Evolutionary conservation across 1,139 yeast species (phyloP).

Genomic region (Saccharomyces hybrid): DNA sequence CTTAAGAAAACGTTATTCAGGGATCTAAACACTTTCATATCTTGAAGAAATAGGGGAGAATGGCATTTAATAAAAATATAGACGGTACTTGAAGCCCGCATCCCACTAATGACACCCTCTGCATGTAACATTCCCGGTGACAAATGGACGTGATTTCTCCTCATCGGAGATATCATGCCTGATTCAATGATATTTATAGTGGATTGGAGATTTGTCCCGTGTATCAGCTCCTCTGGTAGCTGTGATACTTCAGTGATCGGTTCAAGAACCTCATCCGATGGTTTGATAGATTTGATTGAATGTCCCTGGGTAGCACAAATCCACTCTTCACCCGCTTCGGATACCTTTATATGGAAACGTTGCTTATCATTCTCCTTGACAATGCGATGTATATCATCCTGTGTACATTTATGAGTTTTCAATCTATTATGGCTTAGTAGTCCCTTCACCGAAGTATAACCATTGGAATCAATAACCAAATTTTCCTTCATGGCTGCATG

Average conservation of each 20-base stretch:
- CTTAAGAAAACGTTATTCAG: constrained; percentile 70
- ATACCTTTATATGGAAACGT: constrained; percentile 45
- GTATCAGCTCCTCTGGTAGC: constrained; percentile 48
- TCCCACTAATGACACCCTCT: constrained; percentile 53
- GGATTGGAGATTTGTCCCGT: constrained; percentile 65
- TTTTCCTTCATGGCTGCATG: constrained; percentile 78
- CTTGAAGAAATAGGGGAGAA: constrained; percentile 35
- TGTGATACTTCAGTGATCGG: constrained; percentile 26
- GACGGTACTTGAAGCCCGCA: constrained; percentile 53
- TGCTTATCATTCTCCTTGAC: constrained; percentile 64
- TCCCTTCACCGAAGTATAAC: constrained; percentile 51
- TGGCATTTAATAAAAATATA: constrained; percentile 53
- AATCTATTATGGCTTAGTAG: constrained; percentile 53
- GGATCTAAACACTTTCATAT: constrained; percentile 49
- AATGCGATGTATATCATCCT: constrained; percentile 51
- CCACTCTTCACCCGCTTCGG: constrained; percentile 30
- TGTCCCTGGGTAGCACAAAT: constrained; percentile 95
- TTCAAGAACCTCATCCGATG: constrained; percentile 39
- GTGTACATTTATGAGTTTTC: constrained; percentile 46
- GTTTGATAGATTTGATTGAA: constrained; percentile 44
- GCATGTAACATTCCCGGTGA: constrained; percentile 40
- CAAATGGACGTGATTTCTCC: constrained; percentile 78
- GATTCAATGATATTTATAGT: constrained; percentile 42
- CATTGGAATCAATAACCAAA: constrained; percentile 54
- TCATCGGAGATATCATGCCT: constrained; percentile 52